These are phyloP conservation scores for Trypanosoma mega DNA, from an alignment of 208 protist species.

Conservation along the genomic window DNA sequence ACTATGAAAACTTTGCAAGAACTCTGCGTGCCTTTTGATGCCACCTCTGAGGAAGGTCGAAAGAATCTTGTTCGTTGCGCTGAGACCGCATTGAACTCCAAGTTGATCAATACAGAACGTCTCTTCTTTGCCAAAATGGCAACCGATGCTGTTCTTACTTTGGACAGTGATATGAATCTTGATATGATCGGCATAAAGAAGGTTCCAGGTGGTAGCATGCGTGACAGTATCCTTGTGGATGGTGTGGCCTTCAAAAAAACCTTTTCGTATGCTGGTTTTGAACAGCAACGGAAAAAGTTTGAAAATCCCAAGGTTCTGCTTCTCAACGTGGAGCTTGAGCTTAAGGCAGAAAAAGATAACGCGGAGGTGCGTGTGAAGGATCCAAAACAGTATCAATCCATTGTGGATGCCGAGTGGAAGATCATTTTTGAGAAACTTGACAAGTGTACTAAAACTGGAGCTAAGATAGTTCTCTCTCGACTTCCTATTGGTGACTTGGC, in stretches of 20 bases:
- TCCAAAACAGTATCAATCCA: slow-evolving; percentile 98
- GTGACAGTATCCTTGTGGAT: slow-evolving; percentile 98
- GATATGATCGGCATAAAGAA: slow-evolving; percentile 99
- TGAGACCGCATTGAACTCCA: slow-evolving; percentile 99
- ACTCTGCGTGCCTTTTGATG: slow-evolving; percentile 91
- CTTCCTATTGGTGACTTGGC: slow-evolving; percentile 99
- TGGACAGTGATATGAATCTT: slow-evolving; percentile 96
- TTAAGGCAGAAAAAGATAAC: slow-evolving; percentile 99
- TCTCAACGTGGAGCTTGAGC: slow-evolving; percentile 99
- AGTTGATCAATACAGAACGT: slow-evolving; percentile 97
- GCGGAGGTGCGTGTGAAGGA: slow-evolving; percentile 99
- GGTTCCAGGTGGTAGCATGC: slow-evolving; percentile 98
- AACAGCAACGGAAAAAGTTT: slow-evolving; percentile 99
- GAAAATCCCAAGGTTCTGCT: slow-evolving; percentile 97
- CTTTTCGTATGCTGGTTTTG: slow-evolving; percentile 99
- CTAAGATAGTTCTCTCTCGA: slow-evolving; percentile 98
- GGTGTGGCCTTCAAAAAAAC: slow-evolving; percentile 99
- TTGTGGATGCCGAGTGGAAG: slow-evolving; percentile 99
- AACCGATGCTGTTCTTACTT: slow-evolving; percentile 96
- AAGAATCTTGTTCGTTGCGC: slow-evolving; percentile 95
- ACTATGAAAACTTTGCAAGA: slow-evolving; percentile 89
- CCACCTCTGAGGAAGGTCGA: slow-evolving; percentile 48
- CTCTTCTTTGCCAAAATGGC: slow-evolving; percentile 99
- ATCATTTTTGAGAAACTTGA: slow-evolving; percentile 99
- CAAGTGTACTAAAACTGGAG: slow-evolving; percentile 97